Evolutionary conservation across 495 filamentous ascomycete species (phyloP), one percentile per base, ranked within the genome.

Genomic region (Cudoniella acicularis): DNA sequence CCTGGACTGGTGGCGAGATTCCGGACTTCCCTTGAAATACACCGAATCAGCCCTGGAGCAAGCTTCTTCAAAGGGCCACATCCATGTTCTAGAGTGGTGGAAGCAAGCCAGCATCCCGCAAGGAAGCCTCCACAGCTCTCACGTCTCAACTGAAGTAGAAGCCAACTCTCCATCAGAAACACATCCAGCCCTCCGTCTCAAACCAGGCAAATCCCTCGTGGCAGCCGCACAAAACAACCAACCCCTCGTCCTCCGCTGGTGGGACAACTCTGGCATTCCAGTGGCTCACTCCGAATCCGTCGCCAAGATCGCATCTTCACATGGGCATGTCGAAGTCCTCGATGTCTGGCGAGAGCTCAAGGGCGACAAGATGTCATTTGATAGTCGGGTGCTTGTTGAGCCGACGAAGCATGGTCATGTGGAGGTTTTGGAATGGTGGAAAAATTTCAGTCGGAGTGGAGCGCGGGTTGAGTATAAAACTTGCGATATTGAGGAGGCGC

Each of bases 61-160:
- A 47, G 92, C 92, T 21, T 90, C 84, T 57, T 84, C 84, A 1
- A 87, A 91, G 68, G 91, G 92, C 23, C 89, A 91, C 55, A 75
- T 96, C n/a, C 73, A 79, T 0, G 90, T 96, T 6, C 79, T 97
- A 0, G 85, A 94, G 61, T 97, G 92, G 92, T 97, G 92, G 92
- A 88, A 88, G 60, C 72, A 82, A 49, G 82, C 87, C 0, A 82
- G 73, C 20, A 60, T 73, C 26, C 69, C 66, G 17, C 67, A 69
- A 60, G 66, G 56, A 36, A 52, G 49, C 67, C 56, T 62, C 45
- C 62, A 64, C 51, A 17, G 55, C 47, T 30, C 57, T 26, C 30
- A 23, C 13, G 13, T 23, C 16, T 53, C 46, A 2, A n/a, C 42
- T 21, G 18, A n/a, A 17, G 49, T 17, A 3, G 56, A 46, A 27